Conservation (phyloP, 257 asterid genomes). For the Gardenia jasminoides region DNA sequence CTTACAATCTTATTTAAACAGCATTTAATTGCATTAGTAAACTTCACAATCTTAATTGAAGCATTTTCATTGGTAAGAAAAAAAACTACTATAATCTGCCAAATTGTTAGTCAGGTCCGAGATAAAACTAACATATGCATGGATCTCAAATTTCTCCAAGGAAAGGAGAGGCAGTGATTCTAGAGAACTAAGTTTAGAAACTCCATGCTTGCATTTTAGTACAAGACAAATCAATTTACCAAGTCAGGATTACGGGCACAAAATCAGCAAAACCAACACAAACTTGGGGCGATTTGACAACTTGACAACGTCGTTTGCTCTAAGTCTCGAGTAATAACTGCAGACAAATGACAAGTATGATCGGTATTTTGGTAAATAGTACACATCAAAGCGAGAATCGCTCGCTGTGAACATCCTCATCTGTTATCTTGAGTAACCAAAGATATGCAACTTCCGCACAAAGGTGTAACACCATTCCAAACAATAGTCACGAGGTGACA, state of each 20-base stretch:
- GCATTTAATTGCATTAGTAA: too few relatives aligned
- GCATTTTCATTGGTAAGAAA: too few relatives aligned
- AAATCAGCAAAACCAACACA: not conserved
- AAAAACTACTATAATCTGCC: too few relatives aligned
- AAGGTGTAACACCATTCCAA: not conserved
- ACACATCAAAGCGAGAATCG: not conserved
- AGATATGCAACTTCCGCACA: slow-evolving; percentile 8
- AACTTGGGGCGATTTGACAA: not conserved
- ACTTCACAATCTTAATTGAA: too few relatives aligned
- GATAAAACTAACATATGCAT: not conserved
- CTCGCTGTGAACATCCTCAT: not conserved
- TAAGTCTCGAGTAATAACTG: not conserved
- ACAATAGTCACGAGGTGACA: slow-evolving; percentile 11
- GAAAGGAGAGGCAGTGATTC: not conserved
- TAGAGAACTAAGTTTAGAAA: not conserved
- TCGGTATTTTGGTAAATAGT: not conserved
- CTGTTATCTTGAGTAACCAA: not conserved
- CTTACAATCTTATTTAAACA: too few relatives aligned
- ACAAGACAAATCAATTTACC: not conserved
- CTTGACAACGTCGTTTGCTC: not conserved
- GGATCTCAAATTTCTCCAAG: not conserved
- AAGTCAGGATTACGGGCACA: not conserved
- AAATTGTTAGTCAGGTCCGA: too few relatives aligned
- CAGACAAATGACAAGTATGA: not conserved
- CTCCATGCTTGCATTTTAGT: not conserved